Base-by-base conservation (phyloP, 2,329 filamentous ascomycete genomes). In the Colletotrichum karsti region DNA sequence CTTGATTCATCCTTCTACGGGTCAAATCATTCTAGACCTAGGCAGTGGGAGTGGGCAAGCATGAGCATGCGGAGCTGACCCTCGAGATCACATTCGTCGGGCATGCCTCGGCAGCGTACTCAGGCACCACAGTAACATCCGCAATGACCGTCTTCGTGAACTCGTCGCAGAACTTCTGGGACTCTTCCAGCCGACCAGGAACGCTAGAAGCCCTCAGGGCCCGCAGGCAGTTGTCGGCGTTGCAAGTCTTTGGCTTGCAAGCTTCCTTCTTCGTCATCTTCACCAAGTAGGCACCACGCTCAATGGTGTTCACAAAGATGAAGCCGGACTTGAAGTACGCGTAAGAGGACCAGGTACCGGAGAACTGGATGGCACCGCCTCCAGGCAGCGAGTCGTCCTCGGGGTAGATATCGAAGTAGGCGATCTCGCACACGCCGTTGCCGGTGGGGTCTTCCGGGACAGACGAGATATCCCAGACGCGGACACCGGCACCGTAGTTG, bases 321-420 rank as follows among this genome's bases (percentile, higher is more conserved):
- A 77, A 79, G 28, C 81, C 81, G 18, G 74, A 77, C 44, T 75
- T 63, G 73, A 85, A 84, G 67, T 78, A 80, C 2, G 81, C 81
- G 65, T 83, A 85, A 65, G 80, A 77, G 28, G 77, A 80, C 83
- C 83, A 85, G 3, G 79, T 81, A 9, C 79, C 82, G 3, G 75
- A 76, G 61, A 82, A 82, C 4, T 74, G 74, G 24, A 83, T 76
- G 5, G 70, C 73, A 10, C 78, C 78, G 1, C 77, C 77, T 3
- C 78, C 74, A 0, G 80, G 77, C 22, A 77, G 70, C 39, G 74
- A 66, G 71, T 85, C 83, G 73, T 85, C 83, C 72, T 85, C 83
- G 5, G 83, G 83, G 69, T 84, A 80, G 56, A 80, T 78, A 64
- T 85, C 83, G 69, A 85, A 85, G 75, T 77, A 84, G 0, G 77